Base-by-base conservation (phyloP, 495 filamentous ascomycete species). In the Aspergillus avenaceus region DNA sequence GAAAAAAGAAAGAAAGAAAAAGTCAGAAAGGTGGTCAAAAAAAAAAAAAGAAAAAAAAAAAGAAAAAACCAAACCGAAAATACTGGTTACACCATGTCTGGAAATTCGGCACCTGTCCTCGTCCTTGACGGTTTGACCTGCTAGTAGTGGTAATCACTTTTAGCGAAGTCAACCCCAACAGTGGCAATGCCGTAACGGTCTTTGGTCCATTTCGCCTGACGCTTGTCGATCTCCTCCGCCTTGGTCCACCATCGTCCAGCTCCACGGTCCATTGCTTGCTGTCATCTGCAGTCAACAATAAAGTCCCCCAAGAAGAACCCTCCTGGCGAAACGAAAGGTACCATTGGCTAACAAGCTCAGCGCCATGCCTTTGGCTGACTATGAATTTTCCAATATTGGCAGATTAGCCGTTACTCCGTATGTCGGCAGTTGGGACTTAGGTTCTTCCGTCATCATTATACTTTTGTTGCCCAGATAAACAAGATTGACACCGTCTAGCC, bases 111-210 rank as follows among this genome's bases (percentile, higher is more conserved):
- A 29, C 28, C 16, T 46, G 16, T 31, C 24, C n/a, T n/a, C n/a
- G n/a, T n/a, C n/a, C n/a, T n/a, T n/a, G n/a, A n/a, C n/a, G n/a
- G n/a, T n/a, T n/a, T n/a, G n/a, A n/a, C n/a, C n/a, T n/a, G n/a
- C n/a, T n/a, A n/a, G n/a, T 44, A n/a, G 5, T 25, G 8, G 25
- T 26, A 26, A 29, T 5, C 22, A 22, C 5, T 25, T 27, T 48
- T 48, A 42, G 49, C 32, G 41, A 42, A 23, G 32, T 25, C 7
- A 48, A 27, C 49, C 40, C 29, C 42, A 51, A 55, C 52, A 34
- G 52, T 44, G 23, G 38, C 38, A 58, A n/a, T n/a, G n/a, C n/a
- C n/a, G n/a, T n/a, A n/a, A 58, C 56, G 47, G 56, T 49, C 48
- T 40, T 49, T 55, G 13, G 32, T 50, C 45, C 42, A 47, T 53